phyloP scores from a whole-genome alignment of 1,284 basidiomycete genomes.

The Schizophyllum commune region DNA sequence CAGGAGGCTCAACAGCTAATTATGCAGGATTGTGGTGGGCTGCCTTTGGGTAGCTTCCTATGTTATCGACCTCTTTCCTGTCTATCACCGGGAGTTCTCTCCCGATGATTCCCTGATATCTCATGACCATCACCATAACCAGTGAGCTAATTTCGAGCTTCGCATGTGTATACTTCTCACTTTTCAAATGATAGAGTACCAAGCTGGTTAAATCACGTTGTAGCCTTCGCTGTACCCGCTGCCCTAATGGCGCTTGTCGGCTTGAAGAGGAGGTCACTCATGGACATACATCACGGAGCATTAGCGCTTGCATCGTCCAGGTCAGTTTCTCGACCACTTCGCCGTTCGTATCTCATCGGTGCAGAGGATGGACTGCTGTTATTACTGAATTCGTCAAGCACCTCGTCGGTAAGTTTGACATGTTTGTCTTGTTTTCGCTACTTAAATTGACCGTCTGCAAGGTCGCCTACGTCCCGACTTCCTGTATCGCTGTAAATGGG shows the following conservation, averaged over 20 bases:
- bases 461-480: slow-evolving; percentile 67
- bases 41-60: slow-evolving; percentile 37
- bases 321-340: slow-evolving; percentile 46
- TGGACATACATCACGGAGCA: slow-evolving; percentile 49
- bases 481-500: slow-evolving; percentile 57
- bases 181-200: slow-evolving; percentile 30
- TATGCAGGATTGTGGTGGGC: slow-evolving; percentile 35
- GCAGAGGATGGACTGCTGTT: slow-evolving; percentile 40
- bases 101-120: slow-evolving; percentile 44
- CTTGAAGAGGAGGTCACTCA: slow-evolving; percentile 32
- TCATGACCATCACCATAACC: slow-evolving; percentile 41
- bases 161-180: neutral
- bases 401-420: slow-evolving; percentile 3
- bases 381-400: neutral
- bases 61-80: slow-evolving; percentile 30
- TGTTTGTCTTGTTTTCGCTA: neutral
- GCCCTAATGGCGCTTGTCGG: slow-evolving; percentile 29
- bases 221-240: slow-evolving; percentile 41
- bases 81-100: slow-evolving; percentile 48
- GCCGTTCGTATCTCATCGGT: neutral
- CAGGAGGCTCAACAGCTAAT: neutral
- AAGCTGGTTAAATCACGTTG: slow-evolving; percentile 35
- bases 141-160: slow-evolving; percentile 26
- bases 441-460: slow-evolving; percentile 16
- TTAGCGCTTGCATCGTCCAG: slow-evolving; percentile 41